Evolutionary conservation across 73 alveolate species (phyloP), one percentile per base, ranked within the genome.

Genomic region (Paramecium biaurelia): DNA sequence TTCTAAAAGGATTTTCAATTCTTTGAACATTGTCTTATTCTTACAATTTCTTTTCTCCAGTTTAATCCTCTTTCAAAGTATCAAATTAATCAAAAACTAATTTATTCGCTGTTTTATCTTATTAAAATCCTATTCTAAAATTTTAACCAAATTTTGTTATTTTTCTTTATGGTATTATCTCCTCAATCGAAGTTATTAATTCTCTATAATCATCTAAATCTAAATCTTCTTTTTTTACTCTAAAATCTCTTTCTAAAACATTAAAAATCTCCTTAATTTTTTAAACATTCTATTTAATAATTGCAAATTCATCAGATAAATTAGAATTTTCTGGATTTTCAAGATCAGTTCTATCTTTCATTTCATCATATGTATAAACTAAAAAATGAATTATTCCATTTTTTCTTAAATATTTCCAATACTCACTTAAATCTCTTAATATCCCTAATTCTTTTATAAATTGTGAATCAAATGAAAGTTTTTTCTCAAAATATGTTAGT

Each of bases 341-440:
- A 12, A 42, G 23, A 42, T 45, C 90, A 12, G 74, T 38, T 32
- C 79, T 42, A 70, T 89, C 94, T 6, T 58, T 89, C 79, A 70
- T 70, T 18, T 89, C 94, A 70, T 89, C 94, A 43, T 63, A 89
- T 43, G 92, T 89, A 23, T 42, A 76, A 70, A 89, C 87, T 70
- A 89, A 21, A 70, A 89, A 89, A 34, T 89, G 94, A 26, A 89
- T 70, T 23, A 89, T 38, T 35, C 92, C 94, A 47, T 89, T 82
- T 49, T 89, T 89, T 32, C 85, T 70, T n/a, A 89, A 24, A 37
- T 89, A 89, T 28, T 42, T 70, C 94, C 94, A 89, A 89, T 41
- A 89, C 43, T 89, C 94, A 70, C 92, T 70, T 24, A 26, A 12
- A 89, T 89, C 94, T 45, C 76, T 68, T 24, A 72, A 63, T 20